Conservation (phyloP, 2,329 filamentous ascomycete genomes). For the Calonectria ilicicola region DNA sequence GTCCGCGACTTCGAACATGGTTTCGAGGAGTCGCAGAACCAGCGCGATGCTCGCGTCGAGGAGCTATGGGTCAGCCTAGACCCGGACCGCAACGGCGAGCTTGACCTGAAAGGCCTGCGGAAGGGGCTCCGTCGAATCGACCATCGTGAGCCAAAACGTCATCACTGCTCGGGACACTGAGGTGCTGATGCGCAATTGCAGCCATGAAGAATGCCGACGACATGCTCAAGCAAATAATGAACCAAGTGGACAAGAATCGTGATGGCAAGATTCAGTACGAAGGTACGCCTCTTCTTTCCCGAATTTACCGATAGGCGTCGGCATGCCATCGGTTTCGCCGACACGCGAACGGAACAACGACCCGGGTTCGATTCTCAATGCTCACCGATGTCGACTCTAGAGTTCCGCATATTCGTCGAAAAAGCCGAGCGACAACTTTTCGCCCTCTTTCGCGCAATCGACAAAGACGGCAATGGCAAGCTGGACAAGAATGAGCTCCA, state of each 20-base stretch:
- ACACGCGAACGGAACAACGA: slow-evolving; percentile 29
- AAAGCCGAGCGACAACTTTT: slow-evolving; percentile 87
- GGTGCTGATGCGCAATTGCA: slow-evolving; percentile 48
- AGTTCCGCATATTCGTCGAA: slow-evolving; percentile 91
- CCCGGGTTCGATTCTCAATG: slow-evolving; percentile 20
- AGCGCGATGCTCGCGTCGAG: slow-evolving; percentile 85
- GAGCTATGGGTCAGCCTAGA: slow-evolving; percentile 88
- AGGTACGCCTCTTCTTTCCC: slow-evolving; percentile 66
- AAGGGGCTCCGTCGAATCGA: slow-evolving; percentile 89
- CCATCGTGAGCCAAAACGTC: slow-evolving; percentile 74
- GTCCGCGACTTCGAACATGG: slow-evolving; percentile 69
- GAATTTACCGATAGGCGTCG: slow-evolving; percentile 23
- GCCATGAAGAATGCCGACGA: slow-evolving; percentile 90
- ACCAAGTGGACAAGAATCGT: slow-evolving; percentile 84
- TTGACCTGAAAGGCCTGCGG: slow-evolving; percentile 87
- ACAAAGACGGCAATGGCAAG: slow-evolving; percentile 85
- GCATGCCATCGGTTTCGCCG: slow-evolving; percentile 15
- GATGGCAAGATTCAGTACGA: slow-evolving; percentile 93
- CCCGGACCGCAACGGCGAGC: slow-evolving; percentile 78
- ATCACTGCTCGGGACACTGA: slow-evolving; percentile 15
- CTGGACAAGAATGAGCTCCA: slow-evolving; percentile 89
- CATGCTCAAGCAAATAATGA: slow-evolving; percentile 84
- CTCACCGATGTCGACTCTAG: slow-evolving; percentile 58
- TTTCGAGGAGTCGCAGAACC: slow-evolving; percentile 80
- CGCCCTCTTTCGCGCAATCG: slow-evolving; percentile 86